Percentiles rank a stretch among this genome's conserved stretches.
Evolutionary conservation across 2,329 filamentous ascomycete species (phyloP).

Genomic region (Xylaria sp.): DNA sequence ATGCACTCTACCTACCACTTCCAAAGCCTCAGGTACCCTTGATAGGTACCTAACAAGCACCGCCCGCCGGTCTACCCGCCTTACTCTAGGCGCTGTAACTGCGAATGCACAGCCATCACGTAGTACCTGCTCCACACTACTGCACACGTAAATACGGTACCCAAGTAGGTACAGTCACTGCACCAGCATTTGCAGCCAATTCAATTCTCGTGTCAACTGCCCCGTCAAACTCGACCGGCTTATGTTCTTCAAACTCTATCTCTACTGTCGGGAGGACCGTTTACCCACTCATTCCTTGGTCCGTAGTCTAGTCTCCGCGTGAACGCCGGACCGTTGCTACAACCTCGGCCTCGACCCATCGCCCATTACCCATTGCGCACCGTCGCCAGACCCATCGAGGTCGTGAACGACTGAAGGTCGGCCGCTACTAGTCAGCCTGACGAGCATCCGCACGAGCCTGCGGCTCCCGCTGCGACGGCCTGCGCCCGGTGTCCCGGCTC

Average conservation of each 20-base stretch:
- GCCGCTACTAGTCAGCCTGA: not conserved
- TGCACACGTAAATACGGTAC: not conserved
- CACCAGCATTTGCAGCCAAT: not conserved
- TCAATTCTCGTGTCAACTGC: constrained; percentile 7
- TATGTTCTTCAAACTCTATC: constrained; percentile 9
- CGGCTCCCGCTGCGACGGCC: constrained; percentile 6
- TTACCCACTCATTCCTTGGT: constrained; percentile 8
- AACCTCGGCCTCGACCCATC: constrained; percentile 4
- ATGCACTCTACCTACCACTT: no score
- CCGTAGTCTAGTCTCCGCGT: constrained; percentile 7
- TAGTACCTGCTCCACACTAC: not conserved
- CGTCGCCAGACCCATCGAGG: constrained; percentile 6
- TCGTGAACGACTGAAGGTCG: not conserved
- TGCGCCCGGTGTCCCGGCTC: not conserved
- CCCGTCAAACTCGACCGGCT: constrained; percentile 4
- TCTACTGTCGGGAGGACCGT: constrained; percentile 5
- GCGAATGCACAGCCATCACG: constrained; percentile 2
- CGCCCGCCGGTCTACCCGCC: not conserved
- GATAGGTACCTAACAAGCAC: not conserved
- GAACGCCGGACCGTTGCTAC: constrained; percentile 3
- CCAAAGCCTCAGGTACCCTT: not conserved
- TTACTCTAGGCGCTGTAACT: not conserved
- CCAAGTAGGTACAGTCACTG: not conserved
- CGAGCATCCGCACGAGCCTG: not conserved
- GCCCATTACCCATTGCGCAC: not conserved